A percentile compares a stretch with the other conserved stretches of the same genome.
These are phyloP conservation scores for Phlebiopsis flavidoalba DNA, from an alignment of 768 basidiomycete genomes.

Conservation along the genomic window DNA sequence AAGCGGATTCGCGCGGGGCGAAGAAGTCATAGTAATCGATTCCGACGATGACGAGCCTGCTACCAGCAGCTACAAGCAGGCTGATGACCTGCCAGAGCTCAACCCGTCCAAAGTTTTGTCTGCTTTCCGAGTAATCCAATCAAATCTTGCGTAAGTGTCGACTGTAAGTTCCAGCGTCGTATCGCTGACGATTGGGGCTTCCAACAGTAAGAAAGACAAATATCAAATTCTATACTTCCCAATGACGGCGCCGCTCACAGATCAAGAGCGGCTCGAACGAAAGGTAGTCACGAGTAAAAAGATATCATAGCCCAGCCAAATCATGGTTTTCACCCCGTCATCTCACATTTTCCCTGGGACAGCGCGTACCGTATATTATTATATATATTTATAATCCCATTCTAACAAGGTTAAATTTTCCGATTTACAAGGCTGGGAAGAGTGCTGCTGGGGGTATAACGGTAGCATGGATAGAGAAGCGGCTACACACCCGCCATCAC, in stretches of 20 bases:
- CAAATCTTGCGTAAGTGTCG: constrained; percentile 37
- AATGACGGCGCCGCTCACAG: constrained; percentile 55
- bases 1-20: constrained; percentile 15
- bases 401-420: no score
- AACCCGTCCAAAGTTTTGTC: constrained; percentile 34
- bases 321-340: neutral
- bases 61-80: neutral
- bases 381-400: no score
- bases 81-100: constrained; percentile 14
- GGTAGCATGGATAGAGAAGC: neutral
- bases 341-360: neutral
- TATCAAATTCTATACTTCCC: constrained; percentile 87
- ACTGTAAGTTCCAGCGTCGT: neutral
- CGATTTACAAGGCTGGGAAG: neutral
- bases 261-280: constrained; percentile 41
- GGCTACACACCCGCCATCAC: constrained; percentile 30
- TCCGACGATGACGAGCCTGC: constrained; percentile 22
- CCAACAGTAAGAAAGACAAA: constrained; percentile 45
- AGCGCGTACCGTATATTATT: neutral
- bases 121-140: constrained; percentile 43
- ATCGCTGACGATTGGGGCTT: neutral
- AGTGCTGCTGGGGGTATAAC: neutral
- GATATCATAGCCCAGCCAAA: constrained; percentile 4
- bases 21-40: constrained; percentile 20
- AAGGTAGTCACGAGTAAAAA: constrained; percentile 51